Percentiles rank a stretch among this genome's conserved stretches.
Conservation (phyloP, 306 rosid species). For the Cucurbita maxima region DNA sequence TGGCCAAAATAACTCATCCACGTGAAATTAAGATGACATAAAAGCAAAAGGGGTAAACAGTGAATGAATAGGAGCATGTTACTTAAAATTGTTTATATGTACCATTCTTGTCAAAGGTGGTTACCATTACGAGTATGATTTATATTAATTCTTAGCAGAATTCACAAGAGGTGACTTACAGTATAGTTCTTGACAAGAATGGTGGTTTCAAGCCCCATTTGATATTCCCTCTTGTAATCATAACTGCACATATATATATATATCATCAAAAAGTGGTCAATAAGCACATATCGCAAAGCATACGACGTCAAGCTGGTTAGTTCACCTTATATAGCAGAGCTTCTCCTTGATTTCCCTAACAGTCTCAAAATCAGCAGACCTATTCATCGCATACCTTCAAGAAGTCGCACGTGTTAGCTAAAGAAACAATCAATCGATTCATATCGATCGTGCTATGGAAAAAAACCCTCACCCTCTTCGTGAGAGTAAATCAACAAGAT, state of each 20-base stretch:
- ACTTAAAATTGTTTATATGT: too few relatives aligned
- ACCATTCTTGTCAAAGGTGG: not conserved
- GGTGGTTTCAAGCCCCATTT: conserved; percentile 95
- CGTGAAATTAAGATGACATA: not conserved
- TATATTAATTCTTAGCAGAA: not conserved
- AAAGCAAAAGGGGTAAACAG: not conserved
- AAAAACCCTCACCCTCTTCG: conserved; percentile 74
- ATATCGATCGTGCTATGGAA: conserved; percentile 5
- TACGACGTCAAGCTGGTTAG: conserved; percentile 6
- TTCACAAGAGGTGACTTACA: conserved; percentile 28
- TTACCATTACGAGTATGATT: not conserved
- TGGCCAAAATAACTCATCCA: conserved; percentile 17
- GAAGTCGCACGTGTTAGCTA: conserved; percentile 14
- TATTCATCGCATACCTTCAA: conserved; percentile 83
- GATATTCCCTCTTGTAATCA: conserved; percentile 98
- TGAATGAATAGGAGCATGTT: too few relatives aligned
- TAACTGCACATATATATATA: conserved; percentile 36
- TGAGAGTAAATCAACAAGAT: conserved; percentile 94
- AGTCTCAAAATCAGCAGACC: conserved; percentile 89
- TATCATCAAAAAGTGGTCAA: conserved; percentile 7
- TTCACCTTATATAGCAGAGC: conserved; percentile 84
- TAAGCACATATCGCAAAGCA: conserved; percentile 5
- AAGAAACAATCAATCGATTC: conserved; percentile 2
- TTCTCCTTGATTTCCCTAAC: conserved; percentile 98
- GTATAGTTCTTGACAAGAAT: conserved; percentile 91